A percentile compares a stretch with the other conserved stretches of the same genome.
These are phyloP conservation scores for Ceratocystis destructans DNA, from an alignment of 2,329 filamentous ascomycete species.

Conservation along the genomic window DNA sequence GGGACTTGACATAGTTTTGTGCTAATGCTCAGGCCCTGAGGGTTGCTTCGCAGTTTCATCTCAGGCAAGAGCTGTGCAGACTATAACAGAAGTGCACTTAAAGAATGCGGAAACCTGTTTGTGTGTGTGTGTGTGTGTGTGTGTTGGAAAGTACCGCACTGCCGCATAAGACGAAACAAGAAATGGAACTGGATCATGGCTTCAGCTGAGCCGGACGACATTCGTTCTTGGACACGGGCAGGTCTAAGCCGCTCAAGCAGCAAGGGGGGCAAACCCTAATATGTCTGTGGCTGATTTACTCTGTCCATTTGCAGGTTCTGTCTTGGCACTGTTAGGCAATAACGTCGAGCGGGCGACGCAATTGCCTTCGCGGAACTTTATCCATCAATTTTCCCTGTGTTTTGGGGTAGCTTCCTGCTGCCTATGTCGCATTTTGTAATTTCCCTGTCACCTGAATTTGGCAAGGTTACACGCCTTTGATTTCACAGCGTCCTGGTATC, in stretches of 20 bases:
- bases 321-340: neutral
- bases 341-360: neutral
- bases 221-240: neutral
- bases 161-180: neutral
- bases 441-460: neutral
- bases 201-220: neutral
- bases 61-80: neutral
- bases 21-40: too few relatives aligned
- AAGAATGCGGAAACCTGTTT: neutral
- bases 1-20: too few relatives aligned
- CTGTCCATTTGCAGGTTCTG: neutral
- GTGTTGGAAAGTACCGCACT: neutral
- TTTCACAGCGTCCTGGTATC: neutral
- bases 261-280: neutral
- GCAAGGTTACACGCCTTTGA: neutral
- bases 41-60: neutral
- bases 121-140: neutral
- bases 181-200: neutral
- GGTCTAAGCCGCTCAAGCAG: too few relatives aligned
- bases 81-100: neutral
- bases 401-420: neutral
- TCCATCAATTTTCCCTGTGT: neutral
- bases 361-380: neutral
- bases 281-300: neutral
- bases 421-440: neutral